phyloP scores from a whole-genome alignment of 768 basidiomycete species.

The Pulveroboletus sp. region DNA sequence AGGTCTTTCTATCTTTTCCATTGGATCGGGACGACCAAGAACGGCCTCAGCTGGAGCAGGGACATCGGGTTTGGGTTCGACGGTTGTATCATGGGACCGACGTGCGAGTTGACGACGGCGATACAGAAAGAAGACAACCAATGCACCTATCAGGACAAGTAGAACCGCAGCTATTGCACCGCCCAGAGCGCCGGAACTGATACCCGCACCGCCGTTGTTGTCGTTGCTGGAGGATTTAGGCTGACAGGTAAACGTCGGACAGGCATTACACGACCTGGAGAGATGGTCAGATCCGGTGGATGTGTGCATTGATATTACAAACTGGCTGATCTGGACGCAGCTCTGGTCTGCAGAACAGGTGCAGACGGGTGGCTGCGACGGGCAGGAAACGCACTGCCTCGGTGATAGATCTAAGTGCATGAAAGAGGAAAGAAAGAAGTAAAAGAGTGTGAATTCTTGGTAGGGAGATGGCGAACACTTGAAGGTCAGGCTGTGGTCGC shows the following conservation, averaged over 20 bases:
- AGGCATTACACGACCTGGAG: constrained; percentile 53
- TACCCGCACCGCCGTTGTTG: constrained; percentile 34
- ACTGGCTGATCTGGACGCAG: constrained; percentile 63
- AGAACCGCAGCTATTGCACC: constrained; percentile 67
- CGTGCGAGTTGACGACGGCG: constrained; percentile 50
- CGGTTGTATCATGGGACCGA: constrained; percentile 26
- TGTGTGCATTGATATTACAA: constrained; percentile 15
- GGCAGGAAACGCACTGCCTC: constrained; percentile 51
- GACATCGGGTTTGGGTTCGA: constrained; percentile 50
- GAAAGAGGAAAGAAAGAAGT: constrained; percentile 16
- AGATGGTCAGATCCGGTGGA: constrained; percentile 2
- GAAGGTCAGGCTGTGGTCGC: constrained; percentile 23
- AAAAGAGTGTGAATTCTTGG: constrained; percentile 33
- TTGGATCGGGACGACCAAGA: constrained; percentile 78
- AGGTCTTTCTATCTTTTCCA: constrained; percentile 68
- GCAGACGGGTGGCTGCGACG: constrained; percentile 44
- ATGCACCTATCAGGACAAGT: constrained; percentile 49
- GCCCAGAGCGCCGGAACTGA: constrained; percentile 67
- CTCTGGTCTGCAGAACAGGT: constrained; percentile 50
- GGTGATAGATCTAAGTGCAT: constrained; percentile 36
- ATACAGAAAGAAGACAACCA: constrained; percentile 57
- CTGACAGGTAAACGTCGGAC: constrained; percentile 51
- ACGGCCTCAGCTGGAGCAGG: constrained; percentile 75
- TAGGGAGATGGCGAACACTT: constrained; percentile 10
- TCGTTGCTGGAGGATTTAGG: constrained; percentile 18